Evolutionary conservation across 495 filamentous ascomycete species (phyloP).

Genomic region (Penicillium canariense): DNA sequence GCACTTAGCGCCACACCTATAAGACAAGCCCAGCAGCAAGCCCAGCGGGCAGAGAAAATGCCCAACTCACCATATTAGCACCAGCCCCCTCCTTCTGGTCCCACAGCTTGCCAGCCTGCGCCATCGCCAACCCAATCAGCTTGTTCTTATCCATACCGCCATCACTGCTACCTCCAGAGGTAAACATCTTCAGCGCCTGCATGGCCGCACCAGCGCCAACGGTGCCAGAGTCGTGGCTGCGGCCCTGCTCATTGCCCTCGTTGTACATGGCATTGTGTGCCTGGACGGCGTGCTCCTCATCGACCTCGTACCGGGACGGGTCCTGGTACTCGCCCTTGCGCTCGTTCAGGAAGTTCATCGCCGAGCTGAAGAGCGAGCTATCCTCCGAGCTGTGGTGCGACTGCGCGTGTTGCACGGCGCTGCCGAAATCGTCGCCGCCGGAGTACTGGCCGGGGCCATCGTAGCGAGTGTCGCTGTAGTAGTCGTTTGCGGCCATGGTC

Average conservation of each 20-base stretch:
- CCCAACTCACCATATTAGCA: conserved; percentile 44
- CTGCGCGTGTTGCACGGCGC: conserved; percentile 47
- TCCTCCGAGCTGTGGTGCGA: conserved; percentile 40
- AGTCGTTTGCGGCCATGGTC: conserved; percentile 2
- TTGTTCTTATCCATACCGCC: conserved; percentile 51
- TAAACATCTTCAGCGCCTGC: conserved; percentile 69
- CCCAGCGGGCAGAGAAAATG: conserved; percentile 3
- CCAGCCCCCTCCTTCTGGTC: conserved; percentile 53
- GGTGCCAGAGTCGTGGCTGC: conserved; percentile 35
- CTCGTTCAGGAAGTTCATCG: conserved; percentile 47
- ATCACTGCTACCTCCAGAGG: conserved; percentile 31
- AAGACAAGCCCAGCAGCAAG: not conserved
- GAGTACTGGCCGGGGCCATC: conserved; percentile 5
- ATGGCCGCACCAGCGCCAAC: conserved; percentile 63
- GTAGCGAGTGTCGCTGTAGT: conserved; percentile 23
- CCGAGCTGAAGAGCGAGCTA: conserved; percentile 46
- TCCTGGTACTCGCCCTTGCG: conserved; percentile 31
- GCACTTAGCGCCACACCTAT: conserved; percentile 3
- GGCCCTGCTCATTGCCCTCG: conserved; percentile 26
- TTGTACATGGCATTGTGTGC: conserved; percentile 59
- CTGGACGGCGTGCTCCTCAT: conserved; percentile 54
- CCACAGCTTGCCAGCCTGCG: conserved; percentile 63
- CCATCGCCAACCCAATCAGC: conserved; percentile 68
- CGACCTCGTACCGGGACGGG: conserved; percentile 42
- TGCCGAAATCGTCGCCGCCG: conserved; percentile 41